Conservation (phyloP, 345 rosid species). For the Bretschneidera sinensis region DNA sequence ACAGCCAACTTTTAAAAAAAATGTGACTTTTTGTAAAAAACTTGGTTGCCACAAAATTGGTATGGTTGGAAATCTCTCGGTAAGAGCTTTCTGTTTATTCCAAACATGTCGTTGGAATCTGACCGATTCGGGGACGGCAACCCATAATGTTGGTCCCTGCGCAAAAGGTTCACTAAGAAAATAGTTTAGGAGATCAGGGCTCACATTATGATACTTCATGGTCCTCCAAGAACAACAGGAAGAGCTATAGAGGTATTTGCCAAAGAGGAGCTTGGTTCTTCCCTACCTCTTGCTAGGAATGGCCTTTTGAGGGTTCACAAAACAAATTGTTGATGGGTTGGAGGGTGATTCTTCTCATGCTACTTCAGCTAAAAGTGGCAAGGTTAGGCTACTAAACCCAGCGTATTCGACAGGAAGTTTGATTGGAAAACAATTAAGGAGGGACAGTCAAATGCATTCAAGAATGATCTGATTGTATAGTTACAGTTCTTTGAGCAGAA, state of each 20-base stretch:
- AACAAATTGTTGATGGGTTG: constrained; percentile 81
- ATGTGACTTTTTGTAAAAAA: no score
- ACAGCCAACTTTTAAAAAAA: no score
- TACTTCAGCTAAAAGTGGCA: constrained; percentile 41
- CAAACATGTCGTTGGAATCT: no score
- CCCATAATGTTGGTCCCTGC: no score
- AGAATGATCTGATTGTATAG: constrained; percentile 78
- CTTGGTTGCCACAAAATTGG: no score
- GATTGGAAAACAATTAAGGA: constrained; percentile 98
- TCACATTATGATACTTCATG: no score
- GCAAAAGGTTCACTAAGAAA: no score
- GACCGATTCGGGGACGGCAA: no score
- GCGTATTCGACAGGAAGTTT: constrained; percentile 98
- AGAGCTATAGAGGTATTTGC: constrained; percentile 97
- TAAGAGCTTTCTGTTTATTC: no score
- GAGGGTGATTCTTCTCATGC: constrained; percentile 78
- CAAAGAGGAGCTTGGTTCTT: constrained; percentile 91
- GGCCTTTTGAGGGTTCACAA: constrained; percentile 96
- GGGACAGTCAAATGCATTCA: constrained; percentile 92
- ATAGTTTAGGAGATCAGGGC: no score
- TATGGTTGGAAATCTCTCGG: no score
- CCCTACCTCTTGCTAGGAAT: constrained; percentile 93
- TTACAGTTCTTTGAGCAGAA: constrained; percentile 97
- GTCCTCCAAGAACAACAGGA: no score
- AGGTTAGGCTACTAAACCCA: constrained; percentile 86